Evolutionary conservation across 768 basidiomycete species (phyloP).

Genomic region (Naematelia encephala): DNA sequence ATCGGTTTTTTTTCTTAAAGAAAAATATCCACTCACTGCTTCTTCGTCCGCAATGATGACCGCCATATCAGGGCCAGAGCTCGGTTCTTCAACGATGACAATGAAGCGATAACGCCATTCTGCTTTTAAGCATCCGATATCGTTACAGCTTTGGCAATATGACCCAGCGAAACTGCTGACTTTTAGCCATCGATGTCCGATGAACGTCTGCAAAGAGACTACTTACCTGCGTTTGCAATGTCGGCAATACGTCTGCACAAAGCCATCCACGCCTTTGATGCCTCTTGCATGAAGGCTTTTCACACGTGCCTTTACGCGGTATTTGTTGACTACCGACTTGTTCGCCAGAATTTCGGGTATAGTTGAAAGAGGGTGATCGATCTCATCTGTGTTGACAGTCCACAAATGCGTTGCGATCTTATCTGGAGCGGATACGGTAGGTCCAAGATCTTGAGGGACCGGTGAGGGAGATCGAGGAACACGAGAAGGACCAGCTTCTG

Average conservation of each 20-base stretch:
- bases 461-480: background rate
- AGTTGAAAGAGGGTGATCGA: slow-evolving; percentile 22
- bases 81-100: slow-evolving; percentile 17
- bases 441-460: background rate
- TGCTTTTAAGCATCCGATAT: slow-evolving; percentile 17
- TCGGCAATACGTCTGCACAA: slow-evolving; percentile 22
- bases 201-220: background rate
- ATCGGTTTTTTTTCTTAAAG: background rate
- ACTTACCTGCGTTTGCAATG: slow-evolving; percentile 22
- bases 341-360: slow-evolving; percentile 22
- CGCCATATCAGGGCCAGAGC: slow-evolving; percentile 8
- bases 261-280: slow-evolving; percentile 1
- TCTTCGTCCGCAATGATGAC: slow-evolving; percentile 31
- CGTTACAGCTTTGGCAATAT: slow-evolving; percentile 34
- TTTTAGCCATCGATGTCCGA: background rate
- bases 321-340: slow-evolving; percentile 26
- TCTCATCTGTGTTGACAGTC: slow-evolving; percentile 15
- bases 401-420: slow-evolving; percentile 11
- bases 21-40: slow-evolving; percentile 17
- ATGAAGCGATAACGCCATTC: slow-evolving; percentile 38
- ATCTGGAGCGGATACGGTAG: background rate
- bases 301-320: slow-evolving; percentile 28
- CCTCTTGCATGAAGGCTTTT: slow-evolving; percentile 18
- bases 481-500: slow-evolving; percentile 3
- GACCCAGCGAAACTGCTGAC: slow-evolving; percentile 12